Evolutionary conservation across 139 green algal species (phyloP).

Genomic region (Chlorella sp.): DNA sequence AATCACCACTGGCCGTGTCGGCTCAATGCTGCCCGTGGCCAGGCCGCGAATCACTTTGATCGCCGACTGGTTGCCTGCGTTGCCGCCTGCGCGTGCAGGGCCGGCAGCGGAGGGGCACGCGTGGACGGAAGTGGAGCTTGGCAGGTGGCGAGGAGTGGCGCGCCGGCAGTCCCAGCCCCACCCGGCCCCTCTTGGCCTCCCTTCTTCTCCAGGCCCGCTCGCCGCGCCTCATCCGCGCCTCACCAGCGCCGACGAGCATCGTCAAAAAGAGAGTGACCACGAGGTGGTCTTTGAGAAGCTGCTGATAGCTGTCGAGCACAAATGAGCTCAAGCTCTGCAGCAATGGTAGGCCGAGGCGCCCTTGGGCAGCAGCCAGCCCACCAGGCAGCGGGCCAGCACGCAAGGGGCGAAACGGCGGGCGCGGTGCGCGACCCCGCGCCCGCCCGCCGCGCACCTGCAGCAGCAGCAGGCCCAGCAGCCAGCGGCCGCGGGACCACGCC

Average conservation of each 20-base stretch:
- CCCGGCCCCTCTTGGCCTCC: too few relatives aligned
- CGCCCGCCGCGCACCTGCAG: too few relatives aligned
- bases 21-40: conserved; percentile 65
- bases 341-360: conserved; percentile 84
- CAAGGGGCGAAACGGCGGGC: too few relatives aligned
- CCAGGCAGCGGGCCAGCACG: conserved; percentile 86
- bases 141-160: too few relatives aligned
- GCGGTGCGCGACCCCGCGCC: too few relatives aligned
- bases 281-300: conserved; percentile 77
- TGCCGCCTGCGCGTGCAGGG: conserved; percentile 72
- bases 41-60: conserved; percentile 91
- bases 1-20: conserved; percentile 38
- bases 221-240: too few relatives aligned
- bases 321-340: conserved; percentile 79
- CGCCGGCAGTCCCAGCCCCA: too few relatives aligned
- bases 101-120: too few relatives aligned
- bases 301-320: conserved; percentile 80
- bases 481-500: conserved; percentile 49
- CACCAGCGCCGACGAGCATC: conserved; percentile 89
- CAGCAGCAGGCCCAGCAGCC: conserved; percentile 85
- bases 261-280: conserved; percentile 94
- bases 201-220: too few relatives aligned
- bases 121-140: too few relatives aligned
- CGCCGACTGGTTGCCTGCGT: conserved; percentile 88
- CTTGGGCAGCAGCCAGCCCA: conserved; percentile 80